Evolutionary conservation across 352 stramenopile genomes (phyloP).

Genomic region (Phytophthora sp.): DNA sequence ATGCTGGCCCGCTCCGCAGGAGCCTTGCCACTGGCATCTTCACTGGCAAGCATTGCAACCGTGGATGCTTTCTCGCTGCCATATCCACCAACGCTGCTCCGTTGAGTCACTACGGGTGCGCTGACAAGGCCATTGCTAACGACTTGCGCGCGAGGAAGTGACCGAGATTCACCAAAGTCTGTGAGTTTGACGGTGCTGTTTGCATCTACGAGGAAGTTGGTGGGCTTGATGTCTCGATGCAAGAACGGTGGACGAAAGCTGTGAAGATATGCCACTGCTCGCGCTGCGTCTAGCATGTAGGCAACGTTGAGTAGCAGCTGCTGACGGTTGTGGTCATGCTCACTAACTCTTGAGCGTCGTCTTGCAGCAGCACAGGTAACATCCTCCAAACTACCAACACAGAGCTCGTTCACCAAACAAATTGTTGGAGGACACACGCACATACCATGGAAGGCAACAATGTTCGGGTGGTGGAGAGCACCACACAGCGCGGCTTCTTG

Average conservation of each 20-base stretch:
- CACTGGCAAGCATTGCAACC: constrained; percentile 31
- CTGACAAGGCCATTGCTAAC: constrained; percentile 28
- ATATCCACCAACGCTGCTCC: constrained; percentile 10
- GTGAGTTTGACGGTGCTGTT: constrained; percentile 68
- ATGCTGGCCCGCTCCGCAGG: constrained; percentile 22
- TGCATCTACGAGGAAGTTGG: constrained; percentile 74
- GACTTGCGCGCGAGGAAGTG: constrained; percentile 44
- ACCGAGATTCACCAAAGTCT: constrained; percentile 75
- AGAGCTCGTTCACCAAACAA: constrained; percentile 75
- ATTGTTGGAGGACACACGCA: constrained; percentile 71
- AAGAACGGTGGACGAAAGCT: constrained; percentile 77
- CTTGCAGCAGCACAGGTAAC: constrained; percentile 47
- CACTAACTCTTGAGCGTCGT: constrained; percentile 22
- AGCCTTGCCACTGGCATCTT: constrained; percentile 9
- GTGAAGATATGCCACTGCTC: constrained; percentile 76
- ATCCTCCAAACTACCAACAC: constrained; percentile 62
- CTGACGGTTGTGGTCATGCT: constrained; percentile 49
- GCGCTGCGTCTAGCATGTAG: constrained; percentile 70
- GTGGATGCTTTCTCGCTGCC: constrained; percentile 30
- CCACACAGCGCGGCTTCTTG: constrained; percentile 67
- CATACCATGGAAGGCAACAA: constrained; percentile 70
- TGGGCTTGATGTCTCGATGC: constrained; percentile 79
- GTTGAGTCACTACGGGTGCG: background rate
- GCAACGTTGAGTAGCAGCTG: constrained; percentile 64
- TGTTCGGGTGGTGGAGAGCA: constrained; percentile 64